Percentiles rank a stretch among this genome's conserved stretches.
Evolutionary conservation across 306 rosid species (phyloP).

Genomic region (Rosa rugosa): DNA sequence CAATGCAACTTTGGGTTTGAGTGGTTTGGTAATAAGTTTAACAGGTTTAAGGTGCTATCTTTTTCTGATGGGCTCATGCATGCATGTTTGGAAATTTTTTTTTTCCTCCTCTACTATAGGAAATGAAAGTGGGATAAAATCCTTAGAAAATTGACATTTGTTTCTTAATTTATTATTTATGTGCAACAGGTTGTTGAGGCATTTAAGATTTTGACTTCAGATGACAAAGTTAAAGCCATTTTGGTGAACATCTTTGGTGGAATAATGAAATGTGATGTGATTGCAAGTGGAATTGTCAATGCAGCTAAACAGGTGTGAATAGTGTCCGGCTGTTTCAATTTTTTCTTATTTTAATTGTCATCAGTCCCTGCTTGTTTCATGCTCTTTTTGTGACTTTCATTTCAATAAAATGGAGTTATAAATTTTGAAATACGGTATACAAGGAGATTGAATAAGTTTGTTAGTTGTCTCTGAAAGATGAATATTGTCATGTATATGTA

Average conservation of each 20-base stretch:
- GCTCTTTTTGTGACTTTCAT: not conserved
- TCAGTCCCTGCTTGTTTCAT: not conserved
- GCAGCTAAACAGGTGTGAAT: constrained; percentile 86
- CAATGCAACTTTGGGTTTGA: not conserved
- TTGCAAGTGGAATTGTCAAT: constrained; percentile 97
- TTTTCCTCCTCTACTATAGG: not conserved
- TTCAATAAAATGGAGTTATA: not conserved
- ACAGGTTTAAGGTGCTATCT: not conserved
- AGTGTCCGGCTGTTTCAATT: not conserved
- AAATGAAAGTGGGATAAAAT: not conserved
- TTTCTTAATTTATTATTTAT: constrained; percentile 18
- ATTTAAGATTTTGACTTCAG: constrained; percentile 93
- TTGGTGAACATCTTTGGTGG: constrained; percentile 98
- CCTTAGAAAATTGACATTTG: not conserved
- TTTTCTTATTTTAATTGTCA: not conserved
- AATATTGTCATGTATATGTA: not conserved
- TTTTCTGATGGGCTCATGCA: not conserved
- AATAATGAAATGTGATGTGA: constrained; percentile 96
- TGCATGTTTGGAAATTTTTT: not conserved
- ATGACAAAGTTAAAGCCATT: constrained; percentile 95
- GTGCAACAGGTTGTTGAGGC: constrained; percentile 86
- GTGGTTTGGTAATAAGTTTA: not conserved
- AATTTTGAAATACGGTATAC: not conserved
- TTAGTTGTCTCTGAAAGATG: not conserved
- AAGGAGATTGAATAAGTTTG: not conserved